Evolutionary conservation across 495 filamentous ascomycete species (phyloP).

Genomic region (Penicillium pulvis): DNA sequence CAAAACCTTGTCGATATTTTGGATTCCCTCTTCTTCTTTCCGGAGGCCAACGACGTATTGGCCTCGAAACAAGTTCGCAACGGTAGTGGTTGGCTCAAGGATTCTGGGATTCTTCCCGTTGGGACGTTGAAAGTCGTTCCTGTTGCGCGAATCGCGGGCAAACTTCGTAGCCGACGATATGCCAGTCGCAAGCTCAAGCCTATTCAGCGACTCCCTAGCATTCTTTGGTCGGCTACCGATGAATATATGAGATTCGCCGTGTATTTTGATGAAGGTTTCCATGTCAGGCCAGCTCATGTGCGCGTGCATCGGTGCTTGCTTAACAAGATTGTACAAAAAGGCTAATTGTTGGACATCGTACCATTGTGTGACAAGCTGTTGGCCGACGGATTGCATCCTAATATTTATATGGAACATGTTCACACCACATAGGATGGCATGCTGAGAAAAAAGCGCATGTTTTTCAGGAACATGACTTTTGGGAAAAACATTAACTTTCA

Average conservation of each 20-base stretch:
- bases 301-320: conserved; percentile 15
- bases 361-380: conserved; percentile 31
- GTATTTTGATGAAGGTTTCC: conserved; percentile 37
- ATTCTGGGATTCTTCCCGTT: conserved; percentile 28
- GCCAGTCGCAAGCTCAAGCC: conserved; percentile 32
- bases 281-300: conserved; percentile 36
- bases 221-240: conserved; percentile 31
- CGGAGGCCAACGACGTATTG: conserved; percentile 20
- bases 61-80: conserved; percentile 28
- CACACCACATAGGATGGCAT: conserved; percentile 34
- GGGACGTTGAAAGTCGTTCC: conserved; percentile 19
- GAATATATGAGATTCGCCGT: conserved; percentile 37
- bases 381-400: conserved; percentile 28
- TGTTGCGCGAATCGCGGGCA: conserved; percentile 29
- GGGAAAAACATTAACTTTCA: background rate
- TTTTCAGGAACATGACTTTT: conserved; percentile 22
- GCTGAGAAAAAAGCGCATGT: conserved; percentile 31
- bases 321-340: conserved; percentile 32
- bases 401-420: conserved; percentile 28
- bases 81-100: conserved; percentile 25
- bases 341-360: conserved; percentile 35
- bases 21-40: conserved; percentile 20
- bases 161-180: conserved; percentile 29
- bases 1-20: conserved; percentile 26
- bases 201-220: conserved; percentile 28